phyloP scores from a whole-genome alignment of 495 filamentous ascomycete genomes.

The Glutinoglossum americanum region DNA sequence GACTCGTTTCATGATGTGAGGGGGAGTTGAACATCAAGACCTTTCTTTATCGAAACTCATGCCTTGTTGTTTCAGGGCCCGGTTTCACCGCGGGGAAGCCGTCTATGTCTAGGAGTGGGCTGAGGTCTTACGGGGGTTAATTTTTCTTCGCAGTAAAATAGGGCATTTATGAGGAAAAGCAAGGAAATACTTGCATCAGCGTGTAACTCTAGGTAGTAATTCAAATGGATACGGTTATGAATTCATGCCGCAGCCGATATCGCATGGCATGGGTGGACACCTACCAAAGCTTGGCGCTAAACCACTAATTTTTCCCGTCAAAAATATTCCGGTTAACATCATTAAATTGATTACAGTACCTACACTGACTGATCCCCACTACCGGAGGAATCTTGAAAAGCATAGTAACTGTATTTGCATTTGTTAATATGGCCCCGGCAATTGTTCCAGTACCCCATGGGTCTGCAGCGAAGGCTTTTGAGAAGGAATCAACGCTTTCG shows the following conservation, averaged over 20 bases:
- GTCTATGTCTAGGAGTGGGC: not conserved
- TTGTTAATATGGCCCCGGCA: conserved; percentile 26
- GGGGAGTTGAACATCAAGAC: not conserved
- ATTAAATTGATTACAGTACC: not conserved
- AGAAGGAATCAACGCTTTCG: conserved; percentile 78
- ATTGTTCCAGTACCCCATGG: conserved; percentile 20
- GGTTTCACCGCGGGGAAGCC: too few relatives aligned
- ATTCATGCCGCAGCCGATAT: not conserved
- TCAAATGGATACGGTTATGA: not conserved
- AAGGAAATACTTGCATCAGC: not conserved
- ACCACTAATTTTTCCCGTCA: not conserved
- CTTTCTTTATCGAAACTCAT: not conserved
- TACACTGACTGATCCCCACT: not conserved
- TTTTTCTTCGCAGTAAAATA: not conserved
- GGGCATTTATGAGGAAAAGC: not conserved
- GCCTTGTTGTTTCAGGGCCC: too few relatives aligned
- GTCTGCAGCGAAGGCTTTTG: conserved; percentile 38
- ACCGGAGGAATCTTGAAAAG: not conserved
- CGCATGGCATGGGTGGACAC: too few relatives aligned
- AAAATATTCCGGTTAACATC: not conserved
- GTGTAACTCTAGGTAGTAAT: conserved; percentile 1
- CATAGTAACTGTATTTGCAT: not conserved
- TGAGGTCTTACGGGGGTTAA: not conserved
- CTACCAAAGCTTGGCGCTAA: not conserved
- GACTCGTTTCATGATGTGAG: not conserved